phyloP scores from a whole-genome alignment of 257 asterid genomes.

The Solanum ahanhuiri region DNA sequence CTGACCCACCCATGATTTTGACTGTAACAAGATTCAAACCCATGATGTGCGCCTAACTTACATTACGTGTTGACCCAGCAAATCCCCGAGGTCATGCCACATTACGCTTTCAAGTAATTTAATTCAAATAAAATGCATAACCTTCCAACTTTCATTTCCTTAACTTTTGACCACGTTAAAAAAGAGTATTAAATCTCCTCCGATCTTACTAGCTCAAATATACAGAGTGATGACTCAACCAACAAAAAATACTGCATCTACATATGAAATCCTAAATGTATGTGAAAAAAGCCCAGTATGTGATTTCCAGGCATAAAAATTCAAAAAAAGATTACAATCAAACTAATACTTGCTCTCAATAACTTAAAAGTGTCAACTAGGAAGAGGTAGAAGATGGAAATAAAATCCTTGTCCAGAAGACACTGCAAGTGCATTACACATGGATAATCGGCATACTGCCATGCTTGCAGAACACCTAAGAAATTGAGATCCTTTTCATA shows the following conservation, averaged over 20 bases:
- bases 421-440: neutral
- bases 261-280: neutral
- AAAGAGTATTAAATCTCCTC: neutral
- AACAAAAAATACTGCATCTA: no score
- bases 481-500: no score
- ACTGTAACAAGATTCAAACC: neutral
- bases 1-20: neutral
- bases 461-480: neutral
- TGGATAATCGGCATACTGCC: neutral
- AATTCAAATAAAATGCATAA: neutral
- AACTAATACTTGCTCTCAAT: neutral
- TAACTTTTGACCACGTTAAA: neutral
- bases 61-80: neutral
- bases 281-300: neutral
- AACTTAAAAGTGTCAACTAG: neutral
- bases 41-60: neutral
- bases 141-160: neutral
- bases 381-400: neutral
- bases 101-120: neutral
- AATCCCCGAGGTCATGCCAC: neutral
- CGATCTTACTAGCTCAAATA: neutral
- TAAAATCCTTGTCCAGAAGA: neutral
- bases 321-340: neutral
- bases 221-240: neutral
- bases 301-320: neutral